phyloP scores from a whole-genome alignment of 441 rosid genomes.

The Eruca vesicaria region DNA sequence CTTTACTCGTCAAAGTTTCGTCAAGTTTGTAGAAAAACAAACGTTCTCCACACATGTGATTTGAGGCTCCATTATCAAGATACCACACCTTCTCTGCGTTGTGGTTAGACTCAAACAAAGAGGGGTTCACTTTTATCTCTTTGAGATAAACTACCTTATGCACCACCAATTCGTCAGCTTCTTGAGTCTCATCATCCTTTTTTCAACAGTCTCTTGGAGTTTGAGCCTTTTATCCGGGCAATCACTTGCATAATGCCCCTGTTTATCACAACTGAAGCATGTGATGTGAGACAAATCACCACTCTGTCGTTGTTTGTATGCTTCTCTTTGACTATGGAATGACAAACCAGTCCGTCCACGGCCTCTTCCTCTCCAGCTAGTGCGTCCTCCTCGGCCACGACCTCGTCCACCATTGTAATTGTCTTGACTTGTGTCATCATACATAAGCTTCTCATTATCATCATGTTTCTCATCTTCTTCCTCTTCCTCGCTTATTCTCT shows the following conservation, averaged over 20 bases:
- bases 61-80: neutral
- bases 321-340: neutral
- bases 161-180: neutral
- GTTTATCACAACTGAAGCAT: neutral
- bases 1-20: neutral
- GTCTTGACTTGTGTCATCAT: too few species aligned
- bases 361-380: neutral
- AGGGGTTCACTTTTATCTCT: neutral
- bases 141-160: neutral
- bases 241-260: neutral
- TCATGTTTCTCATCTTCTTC: too few species aligned
- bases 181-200: neutral
- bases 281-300: neutral
- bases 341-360: neutral
- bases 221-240: neutral
- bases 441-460: too few species aligned
- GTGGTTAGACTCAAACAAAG: neutral
- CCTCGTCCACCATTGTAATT: too few species aligned
- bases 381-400: too few species aligned
- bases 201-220: neutral
- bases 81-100: neutral
- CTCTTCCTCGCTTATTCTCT: too few species aligned
- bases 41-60: neutral
- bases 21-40: neutral
- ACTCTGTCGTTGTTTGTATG: neutral